phyloP scores from a whole-genome alignment of 495 filamentous ascomycete species.

The Jackrogersella multiformis region DNA sequence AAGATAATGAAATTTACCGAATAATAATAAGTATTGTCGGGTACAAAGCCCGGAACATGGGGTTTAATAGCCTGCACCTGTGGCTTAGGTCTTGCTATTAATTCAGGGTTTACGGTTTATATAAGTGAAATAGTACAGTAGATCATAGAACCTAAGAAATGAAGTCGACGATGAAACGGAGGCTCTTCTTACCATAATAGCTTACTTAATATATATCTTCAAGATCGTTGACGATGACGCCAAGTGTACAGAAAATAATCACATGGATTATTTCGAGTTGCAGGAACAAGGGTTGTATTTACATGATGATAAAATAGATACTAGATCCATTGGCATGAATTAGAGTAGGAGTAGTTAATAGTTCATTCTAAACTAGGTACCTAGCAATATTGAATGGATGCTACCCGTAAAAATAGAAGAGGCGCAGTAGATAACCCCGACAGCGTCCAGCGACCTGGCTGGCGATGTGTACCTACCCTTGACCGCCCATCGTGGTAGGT shows the following conservation, averaged over 20 bases:
- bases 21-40: constrained; percentile 24
- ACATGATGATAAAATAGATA: not conserved
- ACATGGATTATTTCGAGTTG: not conserved
- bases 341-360: no score
- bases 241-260: not conserved
- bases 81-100: constrained; percentile 33
- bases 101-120: constrained; percentile 11
- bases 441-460: not conserved
- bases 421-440: constrained; percentile 4
- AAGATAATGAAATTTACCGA: constrained; percentile 29
- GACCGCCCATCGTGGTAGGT: not conserved
- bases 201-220: not conserved
- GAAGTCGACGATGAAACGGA: not conserved
- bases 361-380: constrained; percentile 5
- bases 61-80: constrained; percentile 19
- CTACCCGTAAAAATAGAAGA: constrained; percentile 1
- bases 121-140: constrained; percentile 2
- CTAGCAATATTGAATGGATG: not conserved
- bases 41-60: constrained; percentile 27
- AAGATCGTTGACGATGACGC: not conserved
- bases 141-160: not conserved
- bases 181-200: not conserved
- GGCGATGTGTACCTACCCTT: not conserved
- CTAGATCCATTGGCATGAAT: not conserved
- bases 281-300: not conserved